These are phyloP conservation scores for Populus davidiana DNA, from an alignment of 345 rosid species.

Conservation along the genomic window DNA sequence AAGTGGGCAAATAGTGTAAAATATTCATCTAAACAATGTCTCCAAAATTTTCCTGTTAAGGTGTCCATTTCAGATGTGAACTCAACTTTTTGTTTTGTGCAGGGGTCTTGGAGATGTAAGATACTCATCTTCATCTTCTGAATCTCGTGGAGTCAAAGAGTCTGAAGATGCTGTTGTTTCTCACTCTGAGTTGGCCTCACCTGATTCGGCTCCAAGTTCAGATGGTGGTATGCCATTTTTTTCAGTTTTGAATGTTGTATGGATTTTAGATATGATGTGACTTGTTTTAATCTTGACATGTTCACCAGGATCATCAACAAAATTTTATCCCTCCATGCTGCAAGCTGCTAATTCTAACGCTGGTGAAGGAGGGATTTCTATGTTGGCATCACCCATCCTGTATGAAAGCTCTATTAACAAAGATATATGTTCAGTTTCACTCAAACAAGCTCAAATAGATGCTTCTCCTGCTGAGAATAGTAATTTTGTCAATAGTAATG, in stretches of 20 bases:
- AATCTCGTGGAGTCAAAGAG: slow-evolving; percentile 33
- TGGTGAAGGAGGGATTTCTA: slow-evolving; percentile 34
- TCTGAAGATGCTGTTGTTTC: slow-evolving; percentile 32
- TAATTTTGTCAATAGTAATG: slow-evolving; percentile 34
- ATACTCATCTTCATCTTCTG: slow-evolving; percentile 23
- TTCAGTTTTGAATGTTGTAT: background rate
- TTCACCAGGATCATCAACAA: slow-evolving; percentile 48
- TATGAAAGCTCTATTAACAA: slow-evolving; percentile 38
- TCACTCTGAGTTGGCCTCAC: slow-evolving; percentile 37
- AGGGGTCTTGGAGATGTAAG: slow-evolving; percentile 38
- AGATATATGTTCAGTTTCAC: slow-evolving; percentile 34
- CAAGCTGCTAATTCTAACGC: slow-evolving; percentile 26
- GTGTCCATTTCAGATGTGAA: background rate
- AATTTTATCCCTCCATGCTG: slow-evolving; percentile 35
- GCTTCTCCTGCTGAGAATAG: slow-evolving; percentile 38
- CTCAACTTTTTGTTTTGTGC: slow-evolving; percentile 15
- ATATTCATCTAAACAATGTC: background rate
- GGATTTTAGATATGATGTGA: background rate
- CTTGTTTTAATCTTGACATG: slow-evolving; percentile 15
- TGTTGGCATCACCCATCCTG: slow-evolving; percentile 32
- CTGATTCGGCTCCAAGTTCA: slow-evolving; percentile 33
- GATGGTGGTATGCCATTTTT: slow-evolving; percentile 38
- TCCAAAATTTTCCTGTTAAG: background rate
- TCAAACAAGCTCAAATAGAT: slow-evolving; percentile 42
- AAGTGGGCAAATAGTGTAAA: background rate